phyloP scores from a whole-genome alignment of 192 early-diverging fungal species.

The Coemansia sp. region DNA sequence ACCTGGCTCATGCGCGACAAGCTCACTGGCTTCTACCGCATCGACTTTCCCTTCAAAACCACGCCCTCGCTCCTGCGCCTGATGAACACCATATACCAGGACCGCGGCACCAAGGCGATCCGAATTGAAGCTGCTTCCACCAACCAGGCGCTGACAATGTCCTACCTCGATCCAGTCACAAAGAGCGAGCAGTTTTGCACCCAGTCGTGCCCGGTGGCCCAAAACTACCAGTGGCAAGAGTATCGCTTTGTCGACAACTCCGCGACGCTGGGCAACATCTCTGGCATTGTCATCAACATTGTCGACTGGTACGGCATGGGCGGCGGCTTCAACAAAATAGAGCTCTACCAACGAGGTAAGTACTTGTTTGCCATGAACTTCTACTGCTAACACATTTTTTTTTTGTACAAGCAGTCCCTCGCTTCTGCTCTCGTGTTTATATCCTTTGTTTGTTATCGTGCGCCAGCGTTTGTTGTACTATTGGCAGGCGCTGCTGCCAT shows the following conservation, averaged over 20 bases:
- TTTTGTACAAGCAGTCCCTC: slow-evolving; percentile 1
- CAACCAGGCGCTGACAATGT: slow-evolving; percentile 63
- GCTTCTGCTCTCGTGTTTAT: not conserved
- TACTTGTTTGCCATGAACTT: slow-evolving; percentile 13
- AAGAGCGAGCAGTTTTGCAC: slow-evolving; percentile 38
- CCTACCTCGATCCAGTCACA: slow-evolving; percentile 67
- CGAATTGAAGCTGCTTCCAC: slow-evolving; percentile 63
- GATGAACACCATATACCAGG: slow-evolving; percentile 62
- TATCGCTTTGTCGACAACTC: slow-evolving; percentile 56
- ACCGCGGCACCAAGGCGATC: slow-evolving; percentile 70
- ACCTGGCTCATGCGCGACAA: slow-evolving; percentile 75
- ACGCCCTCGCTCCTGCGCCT: slow-evolving; percentile 70
- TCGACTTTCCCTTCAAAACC: slow-evolving; percentile 59
- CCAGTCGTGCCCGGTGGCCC: slow-evolving; percentile 48
- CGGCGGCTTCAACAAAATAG: slow-evolving; percentile 55
- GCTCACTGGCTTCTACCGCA: slow-evolving; percentile 71
- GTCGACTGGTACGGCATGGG: slow-evolving; percentile 62
- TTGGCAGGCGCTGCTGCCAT: slow-evolving; percentile 6
- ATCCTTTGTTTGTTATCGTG: not conserved
- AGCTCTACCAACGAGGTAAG: slow-evolving; percentile 57
- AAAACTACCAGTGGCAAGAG: slow-evolving; percentile 52
- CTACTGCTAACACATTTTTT: not conserved
- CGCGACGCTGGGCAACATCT: slow-evolving; percentile 47
- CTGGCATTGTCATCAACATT: slow-evolving; percentile 64
- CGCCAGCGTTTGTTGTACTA: slow-evolving; percentile 8